Base-by-base conservation (phyloP, 1,139 yeast genomes). In the Suhomyces maxii region DNA sequence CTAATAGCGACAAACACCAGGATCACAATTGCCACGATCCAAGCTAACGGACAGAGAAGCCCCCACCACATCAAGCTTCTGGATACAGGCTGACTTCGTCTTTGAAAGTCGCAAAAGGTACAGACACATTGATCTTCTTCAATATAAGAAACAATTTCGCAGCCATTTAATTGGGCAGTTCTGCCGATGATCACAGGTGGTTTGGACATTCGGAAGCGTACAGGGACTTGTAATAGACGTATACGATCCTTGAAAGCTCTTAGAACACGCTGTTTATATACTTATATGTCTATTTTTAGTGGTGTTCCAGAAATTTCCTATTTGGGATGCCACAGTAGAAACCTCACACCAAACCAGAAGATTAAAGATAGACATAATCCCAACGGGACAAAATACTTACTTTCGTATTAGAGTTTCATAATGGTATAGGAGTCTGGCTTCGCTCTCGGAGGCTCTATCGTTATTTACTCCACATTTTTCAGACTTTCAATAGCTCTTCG, bases 31-130 rank as follows among this genome's bases (percentile, higher is more conserved):
- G 48, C 49, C n/a, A 43, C 44, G 1, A 60, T 2, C 71, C 71
- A 67, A 2, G 60, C 10, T 0, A 55, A 37, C 3, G 73, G 72
- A 26, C 59, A 47, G 2, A 59, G 3, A 0, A 58, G 11, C 0
- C 70, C 70, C 45, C 52, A 47, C 33, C 53, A 37, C 13, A 64
- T 40, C 3, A 49, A 45, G 39, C 35, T 25, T 10, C 31, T 38
- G 3, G 36, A 33, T 10, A 32, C 38, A 33, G 41, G 52, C n/a
- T 36, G 33, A 36, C 48, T 38, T 12, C 32, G 28, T 7, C 33
- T 13, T 12, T 34, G 18, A 23, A 14, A 40, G n/a, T 40, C 43
- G 44, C 67, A 63, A 6, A 54, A 39, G 6, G 39, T 48, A 45
- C 67, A 62, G 8, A 47, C 48, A 37, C 65, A 62, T 12, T 37